These are phyloP conservation scores for Aspergillus brasiliensis DNA, from an alignment of 2,329 filamentous ascomycete species.

Conservation along the genomic window DNA sequence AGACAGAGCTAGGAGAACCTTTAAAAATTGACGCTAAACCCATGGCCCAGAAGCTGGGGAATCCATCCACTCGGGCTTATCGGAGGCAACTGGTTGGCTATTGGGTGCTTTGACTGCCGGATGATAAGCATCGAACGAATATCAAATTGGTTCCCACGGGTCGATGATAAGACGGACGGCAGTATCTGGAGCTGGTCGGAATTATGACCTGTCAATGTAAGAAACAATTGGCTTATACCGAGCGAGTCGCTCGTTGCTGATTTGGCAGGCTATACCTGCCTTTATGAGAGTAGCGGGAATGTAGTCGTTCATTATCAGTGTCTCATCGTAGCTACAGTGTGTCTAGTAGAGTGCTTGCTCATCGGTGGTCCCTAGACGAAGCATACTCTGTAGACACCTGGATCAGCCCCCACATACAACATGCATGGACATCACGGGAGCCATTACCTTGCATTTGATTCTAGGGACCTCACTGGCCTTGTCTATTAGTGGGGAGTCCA, in stretches of 20 bases:
- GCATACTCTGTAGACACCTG: not conserved
- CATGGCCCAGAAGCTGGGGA: not conserved
- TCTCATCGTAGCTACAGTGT: not conserved
- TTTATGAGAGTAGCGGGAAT: slow-evolving; percentile 15
- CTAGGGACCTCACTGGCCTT: not conserved
- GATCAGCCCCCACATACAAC: not conserved
- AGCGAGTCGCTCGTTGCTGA: not conserved
- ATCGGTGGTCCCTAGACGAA: not conserved
- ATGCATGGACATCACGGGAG: not conserved
- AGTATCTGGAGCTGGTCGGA: not conserved
- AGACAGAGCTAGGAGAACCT: slow-evolving; percentile 9
- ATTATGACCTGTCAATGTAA: not conserved
- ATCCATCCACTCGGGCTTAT: not conserved
- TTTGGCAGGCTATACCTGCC: slow-evolving; percentile 28
- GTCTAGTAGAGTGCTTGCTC: not conserved
- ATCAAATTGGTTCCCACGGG: not conserved
- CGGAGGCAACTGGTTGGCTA: not conserved
- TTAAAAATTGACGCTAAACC: slow-evolving; percentile 4
- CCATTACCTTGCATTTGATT: not conserved
- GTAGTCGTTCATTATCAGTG: not conserved
- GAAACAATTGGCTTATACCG: not conserved
- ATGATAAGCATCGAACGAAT: slow-evolving; percentile 6
- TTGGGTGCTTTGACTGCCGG: not conserved
- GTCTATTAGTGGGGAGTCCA: no score
- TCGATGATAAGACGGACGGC: slow-evolving; percentile 5